phyloP scores from a whole-genome alignment of 352 stramenopile species.

The Pythium sukuiense region DNA sequence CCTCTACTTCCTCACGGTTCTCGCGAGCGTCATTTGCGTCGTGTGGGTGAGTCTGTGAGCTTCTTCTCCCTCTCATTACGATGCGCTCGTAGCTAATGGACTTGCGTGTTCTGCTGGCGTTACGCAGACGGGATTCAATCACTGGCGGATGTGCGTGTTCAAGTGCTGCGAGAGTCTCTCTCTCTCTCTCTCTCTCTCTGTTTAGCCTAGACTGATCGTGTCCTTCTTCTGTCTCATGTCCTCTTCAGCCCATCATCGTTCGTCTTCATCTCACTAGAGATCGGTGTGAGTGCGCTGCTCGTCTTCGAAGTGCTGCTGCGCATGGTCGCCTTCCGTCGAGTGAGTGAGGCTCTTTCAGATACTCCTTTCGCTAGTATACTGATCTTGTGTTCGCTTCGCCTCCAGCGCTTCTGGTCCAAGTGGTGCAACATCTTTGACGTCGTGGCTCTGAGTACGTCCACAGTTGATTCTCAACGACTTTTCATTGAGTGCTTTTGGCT shows the following conservation, averaged over 20 bases:
- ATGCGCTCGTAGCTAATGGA: background rate
- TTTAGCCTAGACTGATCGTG: background rate
- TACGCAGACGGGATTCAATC: conserved; percentile 62
- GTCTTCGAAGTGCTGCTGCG: conserved; percentile 80
- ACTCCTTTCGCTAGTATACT: background rate
- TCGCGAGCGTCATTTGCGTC: conserved; percentile 68
- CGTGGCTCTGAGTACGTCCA: conserved; percentile 51
- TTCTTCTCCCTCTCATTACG: background rate
- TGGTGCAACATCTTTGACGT: conserved; percentile 88
- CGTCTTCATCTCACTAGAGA: conserved; percentile 81
- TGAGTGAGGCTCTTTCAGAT: conserved; percentile 30
- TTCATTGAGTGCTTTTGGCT: background rate
- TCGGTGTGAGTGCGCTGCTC: conserved; percentile 68
- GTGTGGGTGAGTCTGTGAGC: conserved; percentile 50
- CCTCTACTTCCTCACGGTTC: conserved; percentile 82
- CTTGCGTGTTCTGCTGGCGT: background rate
- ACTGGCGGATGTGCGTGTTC: conserved; percentile 65
- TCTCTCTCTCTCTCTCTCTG: background rate
- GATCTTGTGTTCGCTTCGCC: background rate
- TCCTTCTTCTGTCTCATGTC: background rate
- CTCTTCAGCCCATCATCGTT: conserved; percentile 32
- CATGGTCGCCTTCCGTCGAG: conserved; percentile 77
- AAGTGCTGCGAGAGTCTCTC: background rate
- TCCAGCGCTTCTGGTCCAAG: conserved; percentile 77
- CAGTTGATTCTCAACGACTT: no score